Conservation (phyloP, 1,284 basidiomycete species). For the Inonotus hispidus region DNA sequence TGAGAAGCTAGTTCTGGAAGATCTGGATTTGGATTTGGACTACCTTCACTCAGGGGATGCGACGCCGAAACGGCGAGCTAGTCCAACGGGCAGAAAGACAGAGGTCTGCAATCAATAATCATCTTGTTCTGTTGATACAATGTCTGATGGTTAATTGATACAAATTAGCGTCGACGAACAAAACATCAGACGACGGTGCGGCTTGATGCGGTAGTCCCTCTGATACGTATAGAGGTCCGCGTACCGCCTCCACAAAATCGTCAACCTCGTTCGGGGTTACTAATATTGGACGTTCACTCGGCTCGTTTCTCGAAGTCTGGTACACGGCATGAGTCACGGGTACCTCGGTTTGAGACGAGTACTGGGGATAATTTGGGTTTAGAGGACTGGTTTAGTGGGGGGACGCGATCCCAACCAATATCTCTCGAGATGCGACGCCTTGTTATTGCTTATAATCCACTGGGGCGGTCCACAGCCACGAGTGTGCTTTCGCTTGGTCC, state of each 20-base stretch:
- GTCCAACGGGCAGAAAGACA: neutral
- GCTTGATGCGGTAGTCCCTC: conserved; percentile 14
- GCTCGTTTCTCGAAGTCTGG: conserved; percentile 14
- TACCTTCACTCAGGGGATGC: conserved; percentile 26
- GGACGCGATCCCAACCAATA: neutral
- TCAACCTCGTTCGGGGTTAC: conserved; percentile 23
- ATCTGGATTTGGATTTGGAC: conserved; percentile 47
- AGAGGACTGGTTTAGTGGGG: conserved; percentile 14
- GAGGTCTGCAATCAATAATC: neutral
- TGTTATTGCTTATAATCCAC: conserved; percentile 13
- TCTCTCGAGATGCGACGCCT: conserved; percentile 10
- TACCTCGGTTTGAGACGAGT: neutral
- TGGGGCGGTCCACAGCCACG: conserved; percentile 17
- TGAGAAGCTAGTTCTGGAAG: conserved; percentile 48
- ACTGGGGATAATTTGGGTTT: neutral
- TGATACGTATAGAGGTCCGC: conserved; percentile 25
- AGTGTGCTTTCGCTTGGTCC: conserved; percentile 22
- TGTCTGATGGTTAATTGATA: neutral
- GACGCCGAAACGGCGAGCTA: neutral
- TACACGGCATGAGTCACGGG: neutral
- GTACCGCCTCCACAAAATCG: conserved; percentile 18
- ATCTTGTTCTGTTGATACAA: neutral
- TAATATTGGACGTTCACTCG: conserved; percentile 25
- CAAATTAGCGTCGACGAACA: neutral
- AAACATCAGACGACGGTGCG: neutral